These are phyloP conservation scores for Daedaleopsis sinensis DNA, from an alignment of 768 basidiomycete species.

Conservation along the genomic window DNA sequence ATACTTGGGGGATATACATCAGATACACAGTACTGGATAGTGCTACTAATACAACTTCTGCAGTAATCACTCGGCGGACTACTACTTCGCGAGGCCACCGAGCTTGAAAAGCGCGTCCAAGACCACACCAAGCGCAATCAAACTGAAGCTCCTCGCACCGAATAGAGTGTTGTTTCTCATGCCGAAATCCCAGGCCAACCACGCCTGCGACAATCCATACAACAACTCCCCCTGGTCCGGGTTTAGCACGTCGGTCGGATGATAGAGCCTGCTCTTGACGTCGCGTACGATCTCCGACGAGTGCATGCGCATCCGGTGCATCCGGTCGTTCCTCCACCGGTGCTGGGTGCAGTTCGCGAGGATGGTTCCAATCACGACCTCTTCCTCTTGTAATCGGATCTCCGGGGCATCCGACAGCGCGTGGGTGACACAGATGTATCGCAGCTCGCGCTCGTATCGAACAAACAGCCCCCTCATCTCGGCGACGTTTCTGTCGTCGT, in stretches of 20 bases:
- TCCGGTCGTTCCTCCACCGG: conserved; percentile 59
- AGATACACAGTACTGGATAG: not conserved
- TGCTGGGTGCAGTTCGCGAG: conserved; percentile 68
- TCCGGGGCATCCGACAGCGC: conserved; percentile 61
- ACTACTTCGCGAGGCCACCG: conserved; percentile 18
- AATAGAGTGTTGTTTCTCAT: conserved; percentile 36
- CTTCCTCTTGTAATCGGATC: conserved; percentile 65
- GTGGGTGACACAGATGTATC: conserved; percentile 71
- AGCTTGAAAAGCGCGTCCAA: conserved; percentile 59
- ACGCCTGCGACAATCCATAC: conserved; percentile 50
- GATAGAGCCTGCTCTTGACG: conserved; percentile 42
- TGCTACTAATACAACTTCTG: not conserved
- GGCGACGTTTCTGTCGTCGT: conserved; percentile 24
- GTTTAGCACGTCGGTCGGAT: conserved; percentile 10
- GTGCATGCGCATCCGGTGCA: conserved; percentile 66
- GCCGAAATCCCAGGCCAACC: conserved; percentile 68
- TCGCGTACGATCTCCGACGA: conserved; percentile 53
- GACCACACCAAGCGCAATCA: conserved; percentile 62
- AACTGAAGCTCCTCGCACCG: conserved; percentile 60
- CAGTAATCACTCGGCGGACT: not conserved
- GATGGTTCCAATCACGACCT: conserved; percentile 76
- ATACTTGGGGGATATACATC: not conserved
- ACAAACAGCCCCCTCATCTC: conserved; percentile 46
- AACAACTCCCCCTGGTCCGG: conserved; percentile 24
- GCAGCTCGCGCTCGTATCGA: conserved; percentile 64